A percentile compares a stretch with the other conserved stretches of the same genome.
These are phyloP conservation scores for Viola odorata DNA, from an alignment of 345 rosid genomes.

Conservation along the genomic window DNA sequence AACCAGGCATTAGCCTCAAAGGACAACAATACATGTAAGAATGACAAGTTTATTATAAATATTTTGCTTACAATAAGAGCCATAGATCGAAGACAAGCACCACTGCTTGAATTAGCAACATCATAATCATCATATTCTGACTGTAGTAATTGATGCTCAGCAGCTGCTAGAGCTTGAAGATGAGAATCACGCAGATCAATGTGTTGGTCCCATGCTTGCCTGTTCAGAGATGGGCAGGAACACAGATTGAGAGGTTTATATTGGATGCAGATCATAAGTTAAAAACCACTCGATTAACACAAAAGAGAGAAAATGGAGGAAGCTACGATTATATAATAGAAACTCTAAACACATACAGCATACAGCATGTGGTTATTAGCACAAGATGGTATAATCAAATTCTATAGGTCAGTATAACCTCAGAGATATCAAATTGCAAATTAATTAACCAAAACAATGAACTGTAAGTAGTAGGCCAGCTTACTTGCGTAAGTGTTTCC, in stretches of 20 bases:
- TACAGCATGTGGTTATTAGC: too few relatives aligned
- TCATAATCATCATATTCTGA: conserved; percentile 56
- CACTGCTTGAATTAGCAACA: conserved; percentile 42
- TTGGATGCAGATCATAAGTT: not conserved
- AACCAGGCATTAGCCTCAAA: conserved; percentile 4
- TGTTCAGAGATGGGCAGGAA: conserved; percentile 12
- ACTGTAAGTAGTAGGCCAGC: too few relatives aligned
- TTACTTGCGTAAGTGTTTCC: too few relatives aligned
- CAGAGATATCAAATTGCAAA: too few relatives aligned
- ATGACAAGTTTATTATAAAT: not conserved
- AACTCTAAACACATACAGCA: not conserved
- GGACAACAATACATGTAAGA: not conserved
- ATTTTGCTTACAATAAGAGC: conserved; percentile 42
- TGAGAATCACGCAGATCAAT: conserved; percentile 48
- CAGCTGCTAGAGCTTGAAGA: conserved; percentile 50
- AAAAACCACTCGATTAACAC: not conserved
- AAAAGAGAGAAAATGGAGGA: not conserved
- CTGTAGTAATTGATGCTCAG: conserved; percentile 44
- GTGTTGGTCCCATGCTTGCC: conserved; percentile 61
- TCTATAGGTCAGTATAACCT: too few relatives aligned
- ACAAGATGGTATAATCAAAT: too few relatives aligned
- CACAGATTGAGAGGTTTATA: not conserved
- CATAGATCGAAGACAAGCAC: conserved; percentile 53
- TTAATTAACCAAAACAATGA: too few relatives aligned
- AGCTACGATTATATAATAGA: not conserved